Percentiles rank a stretch among this genome's conserved stretches.
Conservation (phyloP, 2,329 filamentous ascomycete genomes). For the Ophiognomonia clavigignenti-juglandacearum region DNA sequence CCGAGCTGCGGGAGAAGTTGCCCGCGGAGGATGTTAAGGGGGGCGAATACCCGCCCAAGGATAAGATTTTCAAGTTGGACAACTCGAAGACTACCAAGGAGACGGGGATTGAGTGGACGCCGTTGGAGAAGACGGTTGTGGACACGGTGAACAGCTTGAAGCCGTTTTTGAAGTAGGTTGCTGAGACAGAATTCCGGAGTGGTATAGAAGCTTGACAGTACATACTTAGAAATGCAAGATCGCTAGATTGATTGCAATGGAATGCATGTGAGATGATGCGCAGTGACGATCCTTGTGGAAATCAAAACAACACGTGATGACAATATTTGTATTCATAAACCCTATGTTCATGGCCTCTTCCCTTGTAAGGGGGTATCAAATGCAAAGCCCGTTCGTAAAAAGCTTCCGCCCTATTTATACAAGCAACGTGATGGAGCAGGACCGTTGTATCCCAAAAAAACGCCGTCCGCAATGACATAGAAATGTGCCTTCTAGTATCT, state of each 20-base stretch:
- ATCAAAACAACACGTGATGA: not conserved
- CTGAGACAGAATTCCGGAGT: not conserved
- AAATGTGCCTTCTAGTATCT: constrained; percentile 12
- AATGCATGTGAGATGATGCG: no score
- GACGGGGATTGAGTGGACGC: constrained; percentile 58
- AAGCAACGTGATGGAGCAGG: constrained; percentile 5
- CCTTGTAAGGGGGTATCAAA: constrained; percentile 17
- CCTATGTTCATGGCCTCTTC: constrained; percentile 15
- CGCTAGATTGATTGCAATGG: no score
- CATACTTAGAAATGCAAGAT: no score
- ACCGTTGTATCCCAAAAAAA: constrained; percentile 15
- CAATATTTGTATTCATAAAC: constrained; percentile 8
- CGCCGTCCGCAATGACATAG: constrained; percentile 17
- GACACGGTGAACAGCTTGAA: constrained; percentile 63
- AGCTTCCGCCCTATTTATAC: constrained; percentile 15
- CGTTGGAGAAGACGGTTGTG: constrained; percentile 55
- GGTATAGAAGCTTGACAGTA: no score
- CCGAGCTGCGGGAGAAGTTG: constrained; percentile 42
- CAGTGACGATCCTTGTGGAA: no score
- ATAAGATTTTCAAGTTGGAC: constrained; percentile 47
- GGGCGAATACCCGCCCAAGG: constrained; percentile 34
- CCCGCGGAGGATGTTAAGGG: constrained; percentile 39
- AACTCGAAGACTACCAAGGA: constrained; percentile 54
- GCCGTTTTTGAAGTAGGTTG: constrained; percentile 25
- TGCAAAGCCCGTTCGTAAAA: constrained; percentile 13